phyloP scores from a whole-genome alignment of 345 rosid genomes.

The Linum tenue region DNA sequence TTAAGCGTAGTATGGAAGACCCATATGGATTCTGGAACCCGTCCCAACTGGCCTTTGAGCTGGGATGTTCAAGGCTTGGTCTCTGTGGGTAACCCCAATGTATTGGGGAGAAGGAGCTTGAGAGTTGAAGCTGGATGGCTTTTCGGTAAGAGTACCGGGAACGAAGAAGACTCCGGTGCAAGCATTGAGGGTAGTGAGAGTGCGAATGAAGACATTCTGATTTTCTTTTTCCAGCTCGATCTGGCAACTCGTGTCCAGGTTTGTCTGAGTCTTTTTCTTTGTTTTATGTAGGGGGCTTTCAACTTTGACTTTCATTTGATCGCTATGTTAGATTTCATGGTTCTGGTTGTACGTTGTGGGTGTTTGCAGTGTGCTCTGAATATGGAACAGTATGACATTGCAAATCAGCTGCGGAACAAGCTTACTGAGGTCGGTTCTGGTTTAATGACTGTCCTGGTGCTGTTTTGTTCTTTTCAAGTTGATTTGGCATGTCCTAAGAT shows the following conservation, averaged over 20 bases:
- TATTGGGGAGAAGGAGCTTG: slow-evolving; percentile 28
- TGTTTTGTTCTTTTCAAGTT: neutral
- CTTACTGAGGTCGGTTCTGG: slow-evolving; percentile 58
- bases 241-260: slow-evolving; percentile 93
- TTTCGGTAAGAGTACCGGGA: slow-evolving; percentile 36
- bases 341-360: slow-evolving; percentile 10
- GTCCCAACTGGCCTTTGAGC: slow-evolving; percentile 28
- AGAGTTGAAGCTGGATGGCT: slow-evolving; percentile 79
- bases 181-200: slow-evolving; percentile 70
- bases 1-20: slow-evolving; percentile 25
- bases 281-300: neutral
- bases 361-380: slow-evolving; percentile 71
- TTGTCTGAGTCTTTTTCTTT: slow-evolving; percentile 1
- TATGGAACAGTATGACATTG: slow-evolving; percentile 76
- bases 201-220: slow-evolving; percentile 80
- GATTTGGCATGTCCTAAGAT: neutral
- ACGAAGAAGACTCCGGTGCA: slow-evolving; percentile 49
- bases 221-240: slow-evolving; percentile 85
- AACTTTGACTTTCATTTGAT: neutral
- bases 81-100: slow-evolving; percentile 21
- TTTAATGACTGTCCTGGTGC: slow-evolving; percentile 3
- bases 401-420: slow-evolving; percentile 74
- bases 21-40: slow-evolving; percentile 16
- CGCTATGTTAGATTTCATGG: too few species aligned
- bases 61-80: slow-evolving; percentile 24